phyloP scores from a whole-genome alignment of 139 green algal species.

The Parachlorella kessleri region DNA sequence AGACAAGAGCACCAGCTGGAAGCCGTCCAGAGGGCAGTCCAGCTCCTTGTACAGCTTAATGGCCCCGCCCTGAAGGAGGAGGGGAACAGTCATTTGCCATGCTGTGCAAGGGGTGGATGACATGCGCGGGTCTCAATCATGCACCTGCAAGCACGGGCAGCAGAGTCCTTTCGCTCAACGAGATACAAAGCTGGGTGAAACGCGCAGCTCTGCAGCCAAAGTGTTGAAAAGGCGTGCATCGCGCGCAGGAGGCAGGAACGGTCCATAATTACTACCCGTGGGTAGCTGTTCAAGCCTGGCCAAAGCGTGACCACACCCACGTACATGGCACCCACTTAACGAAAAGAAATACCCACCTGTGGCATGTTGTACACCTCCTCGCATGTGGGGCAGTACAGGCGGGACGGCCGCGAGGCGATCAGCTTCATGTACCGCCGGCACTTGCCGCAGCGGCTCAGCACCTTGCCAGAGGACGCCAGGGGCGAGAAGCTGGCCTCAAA shows the following conservation, averaged over 20 bases:
- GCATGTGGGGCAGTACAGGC: conserved; percentile 89
- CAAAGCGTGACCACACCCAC: no score
- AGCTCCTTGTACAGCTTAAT: conserved; percentile 89
- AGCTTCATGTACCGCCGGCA: conserved; percentile 87
- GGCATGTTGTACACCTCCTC: conserved; percentile 89
- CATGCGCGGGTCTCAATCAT: no score
- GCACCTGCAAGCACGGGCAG: no score
- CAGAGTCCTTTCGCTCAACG: no score
- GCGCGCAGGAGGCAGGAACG: no score
- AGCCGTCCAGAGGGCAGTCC: conserved; percentile 83
- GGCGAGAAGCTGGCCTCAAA: conserved; percentile 92
- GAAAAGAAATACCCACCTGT: conserved; percentile 59
- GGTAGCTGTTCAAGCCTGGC: no score
- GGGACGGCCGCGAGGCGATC: conserved; percentile 70
- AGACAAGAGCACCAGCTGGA: conserved; percentile 90
- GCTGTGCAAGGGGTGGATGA: not conserved
- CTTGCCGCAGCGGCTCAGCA: conserved; percentile 84
- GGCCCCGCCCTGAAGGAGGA: conserved; percentile 61
- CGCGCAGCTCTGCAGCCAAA: no score
- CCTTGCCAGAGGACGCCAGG: conserved; percentile 75
- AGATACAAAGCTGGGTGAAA: no score
- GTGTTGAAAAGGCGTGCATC: no score
- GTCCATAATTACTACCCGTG: no score
- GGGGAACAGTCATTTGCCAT: not conserved
- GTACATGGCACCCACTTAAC: no score